Evolutionary conservation across 2,329 filamentous ascomycete genomes (phyloP).

Genomic region (Alternaria ethzedia): DNA sequence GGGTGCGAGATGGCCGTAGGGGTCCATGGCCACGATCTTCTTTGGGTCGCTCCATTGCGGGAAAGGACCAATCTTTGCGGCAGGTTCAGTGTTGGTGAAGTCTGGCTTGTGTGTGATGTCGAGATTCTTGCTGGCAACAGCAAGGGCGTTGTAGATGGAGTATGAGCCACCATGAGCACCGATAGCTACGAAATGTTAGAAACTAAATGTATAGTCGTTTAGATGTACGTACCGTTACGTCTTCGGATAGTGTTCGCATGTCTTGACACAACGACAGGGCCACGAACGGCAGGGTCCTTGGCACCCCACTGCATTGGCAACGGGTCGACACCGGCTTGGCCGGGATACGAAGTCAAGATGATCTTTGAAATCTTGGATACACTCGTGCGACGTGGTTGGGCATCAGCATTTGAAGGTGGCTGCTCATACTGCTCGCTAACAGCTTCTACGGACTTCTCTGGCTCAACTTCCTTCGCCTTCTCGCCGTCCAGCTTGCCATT

Average conservation of each 20-base stretch:
- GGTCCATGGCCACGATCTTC: conserved; percentile 98
- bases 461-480: conserved; percentile 43
- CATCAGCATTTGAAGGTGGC: conserved; percentile 39
- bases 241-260: conserved; percentile 75
- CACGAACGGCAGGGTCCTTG: conserved; percentile 73
- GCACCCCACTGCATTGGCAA: conserved; percentile 87
- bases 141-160: conserved; percentile 92
- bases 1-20: conserved; percentile 84
- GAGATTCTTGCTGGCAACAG: conserved; percentile 89
- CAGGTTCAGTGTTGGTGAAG: conserved; percentile 87
- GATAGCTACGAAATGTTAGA: conserved; percentile 57
- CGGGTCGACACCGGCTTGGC: conserved; percentile 93
- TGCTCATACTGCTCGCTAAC: conserved; percentile 51
- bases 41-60: conserved; percentile 86
- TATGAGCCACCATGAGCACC: conserved; percentile 88
- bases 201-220: not conserved
- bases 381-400: conserved; percentile 49
- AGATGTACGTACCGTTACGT: conserved; percentile 70
- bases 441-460: conserved; percentile 45
- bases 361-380: conserved; percentile 64
- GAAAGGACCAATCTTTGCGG: conserved; percentile 86
- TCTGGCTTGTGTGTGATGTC: conserved; percentile 79
- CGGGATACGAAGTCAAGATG: conserved; percentile 84
- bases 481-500: conserved; percentile 26
- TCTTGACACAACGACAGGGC: conserved; percentile 87